Percentiles rank a stretch among this genome's conserved stretches.
These are phyloP conservation scores for Lignosus rhinocerotis DNA, from an alignment of 1,284 basidiomycete genomes.

Conservation along the genomic window DNA sequence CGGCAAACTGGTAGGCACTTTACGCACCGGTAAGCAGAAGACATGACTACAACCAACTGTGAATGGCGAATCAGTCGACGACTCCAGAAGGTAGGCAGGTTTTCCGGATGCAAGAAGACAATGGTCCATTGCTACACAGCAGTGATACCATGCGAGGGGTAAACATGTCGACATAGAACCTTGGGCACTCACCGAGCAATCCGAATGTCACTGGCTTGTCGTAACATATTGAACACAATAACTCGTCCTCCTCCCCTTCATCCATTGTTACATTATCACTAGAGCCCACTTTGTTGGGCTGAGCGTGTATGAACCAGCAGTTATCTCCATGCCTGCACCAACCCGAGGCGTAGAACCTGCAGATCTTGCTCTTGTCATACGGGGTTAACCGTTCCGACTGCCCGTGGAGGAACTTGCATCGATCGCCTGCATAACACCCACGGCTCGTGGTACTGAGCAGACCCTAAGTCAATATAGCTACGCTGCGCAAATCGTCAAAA, in stretches of 20 bases:
- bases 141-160: neutral
- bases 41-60: conserved; percentile 70
- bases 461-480: neutral
- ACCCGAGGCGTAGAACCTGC: conserved; percentile 62
- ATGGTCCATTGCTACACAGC: neutral
- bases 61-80: neutral
- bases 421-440: conserved; percentile 65
- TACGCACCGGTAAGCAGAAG: conserved; percentile 62
- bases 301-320: conserved; percentile 72
- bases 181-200: conserved; percentile 49
- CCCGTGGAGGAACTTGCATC: conserved; percentile 76
- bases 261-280: conserved; percentile 27
- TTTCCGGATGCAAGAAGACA: neutral
- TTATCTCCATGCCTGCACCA: conserved; percentile 64
- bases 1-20: neutral
- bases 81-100: neutral
- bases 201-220: conserved; percentile 70
- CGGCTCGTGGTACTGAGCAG: conserved; percentile 40
- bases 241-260: conserved; percentile 40
- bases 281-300: conserved; percentile 26
- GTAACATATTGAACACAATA: conserved; percentile 66
- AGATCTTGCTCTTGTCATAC: conserved; percentile 68
- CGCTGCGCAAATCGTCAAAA: neutral
- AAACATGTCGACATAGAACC: conserved; percentile 19
- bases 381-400: conserved; percentile 55